Evolutionary conservation across 805 yeast species (phyloP), one percentile per base, ranked within the genome.

Genomic region (Wickerhamiella azyma): DNA sequence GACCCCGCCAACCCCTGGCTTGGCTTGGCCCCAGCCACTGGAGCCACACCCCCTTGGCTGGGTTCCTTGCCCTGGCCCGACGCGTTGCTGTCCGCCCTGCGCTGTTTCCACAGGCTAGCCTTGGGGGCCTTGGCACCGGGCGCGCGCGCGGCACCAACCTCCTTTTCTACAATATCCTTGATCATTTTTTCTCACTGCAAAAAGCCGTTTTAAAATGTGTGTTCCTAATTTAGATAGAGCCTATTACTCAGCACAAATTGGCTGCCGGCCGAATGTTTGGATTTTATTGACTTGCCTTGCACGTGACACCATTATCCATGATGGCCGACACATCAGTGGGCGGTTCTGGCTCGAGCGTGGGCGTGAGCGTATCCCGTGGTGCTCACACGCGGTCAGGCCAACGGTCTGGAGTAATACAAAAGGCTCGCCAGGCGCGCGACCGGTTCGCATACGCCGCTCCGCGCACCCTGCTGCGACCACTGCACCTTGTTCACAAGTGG

Each of bases 151-250:
- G 50, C 42, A 24, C 41, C 26, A 11, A 49, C 28, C 26, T 49
- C 52, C 14, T 50, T 46, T 50, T 56, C 59, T 9, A 56, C 56
- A 39, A 56, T 55, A 36, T 56, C 57, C 9, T 50, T 48, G 2
- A 49, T 48, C 45, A 41, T 41, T 2, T 11, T 5, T 6, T 30
- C n/a, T 3, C n/a, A 13, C 9, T 6, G 14, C 33, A 13, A 8
- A 30, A 21, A n/a, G n/a, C n/a, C n/a, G n/a, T n/a, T 28, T 28
- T 10, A 10, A n/a, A 28, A 28, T 7, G 14, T 30, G 16, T n/a
- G 33, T 11, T n/a, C 33, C 33, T 30, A 7, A n/a, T 30, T 30
- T 28, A 13, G 14, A 11, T 30, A 30, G 33, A 30, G 14, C 33
- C n/a, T 13, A 5, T 28, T 3, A 28, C n/a, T 28, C 5, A 9